Evolutionary conservation across 2,329 filamentous ascomycete species (phyloP).

Genomic region (Boeremia exigua): DNA sequence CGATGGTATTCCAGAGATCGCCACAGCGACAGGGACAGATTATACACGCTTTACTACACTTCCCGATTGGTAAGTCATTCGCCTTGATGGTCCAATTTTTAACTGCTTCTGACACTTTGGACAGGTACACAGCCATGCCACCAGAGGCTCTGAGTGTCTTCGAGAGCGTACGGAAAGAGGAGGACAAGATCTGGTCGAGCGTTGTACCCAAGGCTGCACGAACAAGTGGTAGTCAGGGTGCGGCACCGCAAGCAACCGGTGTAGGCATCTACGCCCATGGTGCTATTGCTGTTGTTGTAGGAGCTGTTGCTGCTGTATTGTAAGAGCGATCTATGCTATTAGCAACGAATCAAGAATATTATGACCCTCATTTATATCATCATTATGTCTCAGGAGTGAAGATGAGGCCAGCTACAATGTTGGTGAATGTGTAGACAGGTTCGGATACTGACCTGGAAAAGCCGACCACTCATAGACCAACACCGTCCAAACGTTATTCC

Average conservation of each 20-base stretch:
- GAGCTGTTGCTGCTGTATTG: constrained; percentile 3
- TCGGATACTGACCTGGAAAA: no score
- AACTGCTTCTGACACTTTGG: background rate
- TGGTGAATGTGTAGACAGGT: no score
- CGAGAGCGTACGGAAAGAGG: constrained; percentile 12
- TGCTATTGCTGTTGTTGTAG: constrained; percentile 10
- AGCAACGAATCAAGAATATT: background rate
- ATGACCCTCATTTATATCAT: background rate
- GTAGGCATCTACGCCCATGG: constrained; percentile 7
- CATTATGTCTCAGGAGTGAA: no score
- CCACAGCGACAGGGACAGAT: constrained; percentile 6
- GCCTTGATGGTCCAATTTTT: background rate
- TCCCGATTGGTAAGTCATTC: constrained; percentile 8
- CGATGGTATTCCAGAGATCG: constrained; percentile 12
- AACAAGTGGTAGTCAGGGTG: constrained; percentile 9
- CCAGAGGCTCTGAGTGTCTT: constrained; percentile 10
- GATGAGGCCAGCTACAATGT: no score
- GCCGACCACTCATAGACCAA: no score
- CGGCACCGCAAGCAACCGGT: constrained; percentile 8
- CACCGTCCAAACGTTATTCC: no score
- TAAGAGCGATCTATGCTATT: background rate
- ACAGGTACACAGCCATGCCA: constrained; percentile 16
- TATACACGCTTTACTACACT: constrained; percentile 6
- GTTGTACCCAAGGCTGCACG: constrained; percentile 11
- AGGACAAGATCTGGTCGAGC: constrained; percentile 13